Evolutionary conservation across 139 green algal genomes (phyloP), one percentile per base, ranked within the genome.

Genomic region (Tetradesmus lagerheimii): DNA sequence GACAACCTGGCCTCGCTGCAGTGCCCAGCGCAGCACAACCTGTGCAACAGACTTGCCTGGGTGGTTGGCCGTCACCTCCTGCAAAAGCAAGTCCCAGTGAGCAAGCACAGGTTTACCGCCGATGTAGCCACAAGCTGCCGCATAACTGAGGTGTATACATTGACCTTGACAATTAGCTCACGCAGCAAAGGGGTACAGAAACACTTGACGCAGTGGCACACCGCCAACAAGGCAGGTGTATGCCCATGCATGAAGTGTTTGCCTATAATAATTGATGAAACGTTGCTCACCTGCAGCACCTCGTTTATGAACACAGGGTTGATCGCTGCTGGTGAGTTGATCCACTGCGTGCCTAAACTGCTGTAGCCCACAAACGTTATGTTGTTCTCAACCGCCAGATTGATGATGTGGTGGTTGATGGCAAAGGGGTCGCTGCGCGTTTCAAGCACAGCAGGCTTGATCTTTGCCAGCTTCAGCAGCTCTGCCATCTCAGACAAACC

Each of bases 381-480:
- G 57, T 92, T 93, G 67, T 95, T 80, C 45, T 83, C 39, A 15
- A 89, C 75, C 78, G 92, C 96, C 37, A 95, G 91, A 16, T 83
- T 83, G 75, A 95, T 92, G 29, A 96, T 31, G 29, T 92, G 91
- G 34, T 57, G 34, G 71, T 89, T 91, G 62, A 87, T 66, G 11
- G 50, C 37, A 64, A 91, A 89, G 38, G 86, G 86, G 57, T 93
- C 90, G 53, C 64, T 83, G 64, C 66, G 88, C 20, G 45, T 47
- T 66, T 97, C 94, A 77, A 98, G 89, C 43, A 98, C 91, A 16
- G 93, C 91, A 2, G 95, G 95, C 82, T 92, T 93, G 20, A 98
- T 89, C 35, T 76, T 67, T 0, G 96, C 93, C 2, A 93, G 80
- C 1, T 71, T 50, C 75, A 96, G 84, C 84, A 98, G 93, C 94